Percentiles rank a stretch among this genome's conserved stretches.
phyloP scores from a whole-genome alignment of 1,284 basidiomycete genomes.

The Cutaneotrichosporon sp. region DNA sequence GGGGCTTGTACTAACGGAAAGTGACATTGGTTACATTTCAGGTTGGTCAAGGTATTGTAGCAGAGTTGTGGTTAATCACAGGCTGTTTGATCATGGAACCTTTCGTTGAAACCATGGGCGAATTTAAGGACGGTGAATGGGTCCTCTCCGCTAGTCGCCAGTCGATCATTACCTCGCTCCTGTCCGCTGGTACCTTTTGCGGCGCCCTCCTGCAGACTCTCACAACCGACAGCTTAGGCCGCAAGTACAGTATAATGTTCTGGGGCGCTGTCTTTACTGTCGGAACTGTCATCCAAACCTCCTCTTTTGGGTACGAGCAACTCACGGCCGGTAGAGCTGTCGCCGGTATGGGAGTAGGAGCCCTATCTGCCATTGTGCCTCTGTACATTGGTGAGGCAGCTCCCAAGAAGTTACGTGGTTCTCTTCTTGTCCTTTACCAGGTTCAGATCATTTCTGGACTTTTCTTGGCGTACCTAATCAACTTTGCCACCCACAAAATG shows the following conservation, averaged over 20 bases:
- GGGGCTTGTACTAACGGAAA: too few relatives aligned
- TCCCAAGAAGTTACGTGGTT: conserved; percentile 67
- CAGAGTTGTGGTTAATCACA: too few relatives aligned
- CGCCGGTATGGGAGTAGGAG: conserved; percentile 60
- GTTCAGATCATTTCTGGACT: conserved; percentile 62
- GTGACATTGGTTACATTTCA: conserved; percentile 47
- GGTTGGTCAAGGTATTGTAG: conserved; percentile 68
- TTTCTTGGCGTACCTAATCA: conserved; percentile 67
- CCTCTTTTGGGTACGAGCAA: conserved; percentile 62
- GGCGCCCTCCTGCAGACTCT: conserved; percentile 51
- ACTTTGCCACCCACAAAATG: conserved; percentile 63
- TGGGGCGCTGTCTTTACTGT: conserved; percentile 65
- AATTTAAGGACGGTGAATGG: conserved; percentile 52
- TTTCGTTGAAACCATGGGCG: conserved; percentile 65
- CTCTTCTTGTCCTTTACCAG: conserved; percentile 68
- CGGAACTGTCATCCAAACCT: conserved; percentile 67
- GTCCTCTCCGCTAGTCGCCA: conserved; percentile 61
- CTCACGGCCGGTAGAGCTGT: conserved; percentile 56
- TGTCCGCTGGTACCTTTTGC: conserved; percentile 16
- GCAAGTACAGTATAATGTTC: conserved; percentile 65
- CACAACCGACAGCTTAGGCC: conserved; percentile 67
- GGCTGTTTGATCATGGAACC: conserved; percentile 51
- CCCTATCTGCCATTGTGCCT: conserved; percentile 70
- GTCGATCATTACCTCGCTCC: conserved; percentile 18
- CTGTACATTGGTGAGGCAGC: conserved; percentile 75